These are phyloP conservation scores for Lyophyllum decastes DNA, from an alignment of 768 basidiomycete genomes.

Conservation along the genomic window DNA sequence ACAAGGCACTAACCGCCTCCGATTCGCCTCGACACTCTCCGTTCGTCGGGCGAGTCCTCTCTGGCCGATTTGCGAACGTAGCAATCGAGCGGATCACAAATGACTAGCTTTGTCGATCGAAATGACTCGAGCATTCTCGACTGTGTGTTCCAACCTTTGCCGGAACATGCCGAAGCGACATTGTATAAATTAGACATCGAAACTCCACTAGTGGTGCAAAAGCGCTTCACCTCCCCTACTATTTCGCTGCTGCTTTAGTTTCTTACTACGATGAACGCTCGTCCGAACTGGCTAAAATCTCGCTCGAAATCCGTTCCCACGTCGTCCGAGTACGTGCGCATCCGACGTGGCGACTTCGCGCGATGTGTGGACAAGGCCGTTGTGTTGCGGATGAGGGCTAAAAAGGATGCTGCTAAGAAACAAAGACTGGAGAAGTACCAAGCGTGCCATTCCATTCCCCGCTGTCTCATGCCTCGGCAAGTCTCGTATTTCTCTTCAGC, in stretches of 20 bases:
- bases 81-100: constrained; percentile 3
- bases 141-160: not conserved
- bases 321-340: not conserved
- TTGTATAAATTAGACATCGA: not conserved
- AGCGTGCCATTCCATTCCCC: not conserved
- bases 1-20: not conserved
- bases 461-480: constrained; percentile 20
- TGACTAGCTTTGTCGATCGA: constrained; percentile 7
- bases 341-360: constrained; percentile 1
- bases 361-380: not conserved
- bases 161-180: not conserved
- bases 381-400: constrained; percentile 2
- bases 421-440: not conserved
- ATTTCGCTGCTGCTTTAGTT: not conserved
- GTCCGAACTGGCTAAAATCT: not conserved
- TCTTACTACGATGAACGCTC: constrained; percentile 5
- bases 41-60: not conserved
- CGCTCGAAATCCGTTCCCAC: constrained; percentile 11
- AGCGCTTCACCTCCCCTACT: not conserved
- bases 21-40: not conserved
- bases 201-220: not conserved
- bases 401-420: not conserved
- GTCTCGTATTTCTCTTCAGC: not conserved
- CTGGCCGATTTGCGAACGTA: not conserved
- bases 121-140: constrained; percentile 5